Evolutionary conservation across 208 protist genomes (phyloP), one percentile per base, ranked within the genome.

Genomic region (Lotmaria passim): DNA sequence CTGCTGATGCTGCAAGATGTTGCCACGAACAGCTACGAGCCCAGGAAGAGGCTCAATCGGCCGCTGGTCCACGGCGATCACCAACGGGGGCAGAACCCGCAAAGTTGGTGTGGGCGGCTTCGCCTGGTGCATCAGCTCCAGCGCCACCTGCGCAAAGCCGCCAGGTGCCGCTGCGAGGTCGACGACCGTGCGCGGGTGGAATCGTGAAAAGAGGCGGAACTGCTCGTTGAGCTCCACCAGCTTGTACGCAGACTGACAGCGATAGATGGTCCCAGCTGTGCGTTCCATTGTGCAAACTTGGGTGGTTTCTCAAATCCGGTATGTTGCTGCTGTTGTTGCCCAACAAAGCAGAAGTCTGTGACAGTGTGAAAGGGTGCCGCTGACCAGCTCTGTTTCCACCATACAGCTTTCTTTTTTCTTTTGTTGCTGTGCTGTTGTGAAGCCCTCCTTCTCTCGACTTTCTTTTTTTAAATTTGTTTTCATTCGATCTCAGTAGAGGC

Each of bases 131-230:
- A 91, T 93, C 12, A 58, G 59, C 70, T 89, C 61, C 46, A 93
- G 59, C 11, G 85, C 83, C 12, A 90, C 88, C 72, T 93, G 76
- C 12, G 88, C 61, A 57, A 93, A 93, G 31, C 83, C 85, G 6
- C 88, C 85, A 0, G 88, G 88, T 3, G 88, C 88, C 12, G 88
- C 88, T 0, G 88, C 88, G 26, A 93, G 78, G 56, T 93, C 88
- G 4, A 93, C 60, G 4, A 90, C 83, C 6, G 83, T 90, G 55
- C 51, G 39, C 6, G 69, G 72, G 33, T 21, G 56, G 21, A 66
- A 57, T 3, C 69, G 56, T 7, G 26, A 28, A 33, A 91, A 87
- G 39, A 93, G 47, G 30, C 46, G 53, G 55, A 82, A 90, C 24
- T 58, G 69, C 1, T 64, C 75, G 36, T 93, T 71, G 7, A 93